Conservation (phyloP, 148 eudicot species). For the Fagopyrum tataricum region DNA sequence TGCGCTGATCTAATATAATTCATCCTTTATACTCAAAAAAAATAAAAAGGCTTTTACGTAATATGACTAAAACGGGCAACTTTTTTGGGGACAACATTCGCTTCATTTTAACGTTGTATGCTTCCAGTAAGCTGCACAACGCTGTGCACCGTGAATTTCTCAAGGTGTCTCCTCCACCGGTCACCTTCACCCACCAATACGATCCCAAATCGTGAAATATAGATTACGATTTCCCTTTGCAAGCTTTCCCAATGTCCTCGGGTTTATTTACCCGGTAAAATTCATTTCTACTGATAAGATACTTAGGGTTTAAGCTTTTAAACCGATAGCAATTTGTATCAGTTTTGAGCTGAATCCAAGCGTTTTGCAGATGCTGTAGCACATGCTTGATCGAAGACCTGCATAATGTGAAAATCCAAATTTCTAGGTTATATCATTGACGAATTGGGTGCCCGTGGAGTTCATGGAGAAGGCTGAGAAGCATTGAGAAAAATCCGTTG, state of each 20-base stretch:
- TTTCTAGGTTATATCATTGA: background rate
- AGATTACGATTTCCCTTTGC: background rate
- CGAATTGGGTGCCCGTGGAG: background rate
- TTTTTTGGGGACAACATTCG: background rate
- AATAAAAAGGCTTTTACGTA: no score
- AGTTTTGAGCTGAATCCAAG: background rate
- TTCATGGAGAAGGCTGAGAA: background rate
- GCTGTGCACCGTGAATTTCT: slow-evolving; percentile 9
- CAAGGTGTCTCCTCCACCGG: slow-evolving; percentile 9
- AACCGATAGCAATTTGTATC: background rate
- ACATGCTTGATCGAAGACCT: background rate
- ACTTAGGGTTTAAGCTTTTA: background rate
- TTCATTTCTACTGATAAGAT: background rate
- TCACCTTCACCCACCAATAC: background rate
- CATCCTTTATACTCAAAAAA: no score
- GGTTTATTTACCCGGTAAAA: background rate
- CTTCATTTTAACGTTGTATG: slow-evolving; percentile 5
- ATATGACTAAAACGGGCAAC: background rate
- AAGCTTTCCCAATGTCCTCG: background rate
- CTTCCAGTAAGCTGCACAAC: slow-evolving; percentile 8
- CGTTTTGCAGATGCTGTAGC: background rate
- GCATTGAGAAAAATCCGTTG: background rate
- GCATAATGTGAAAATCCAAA: background rate
- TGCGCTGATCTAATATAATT: no score
- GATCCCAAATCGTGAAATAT: background rate